A percentile compares a stretch with the other conserved stretches of the same genome.
Evolutionary conservation across 2,329 filamentous ascomycete species (phyloP).

Genomic region (Orbilia ellipsospora): DNA sequence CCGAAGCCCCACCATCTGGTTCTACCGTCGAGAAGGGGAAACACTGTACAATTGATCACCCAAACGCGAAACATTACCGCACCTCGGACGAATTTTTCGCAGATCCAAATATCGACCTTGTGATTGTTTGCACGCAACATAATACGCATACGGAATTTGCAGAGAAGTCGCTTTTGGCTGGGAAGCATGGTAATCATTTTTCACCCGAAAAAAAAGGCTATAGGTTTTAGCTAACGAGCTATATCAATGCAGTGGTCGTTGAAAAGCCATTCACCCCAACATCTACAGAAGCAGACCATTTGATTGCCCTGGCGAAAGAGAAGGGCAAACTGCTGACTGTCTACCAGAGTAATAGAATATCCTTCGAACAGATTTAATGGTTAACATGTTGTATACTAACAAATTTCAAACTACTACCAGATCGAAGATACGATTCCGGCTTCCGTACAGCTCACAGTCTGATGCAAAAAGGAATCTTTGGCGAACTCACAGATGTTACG

Average conservation of each 20-base stretch:
- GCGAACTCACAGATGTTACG: slow-evolving; percentile 56
- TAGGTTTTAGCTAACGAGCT: neutral
- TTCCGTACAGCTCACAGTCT: slow-evolving; percentile 61
- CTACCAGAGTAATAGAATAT: slow-evolving; percentile 61
- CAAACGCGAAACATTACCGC: slow-evolving; percentile 62
- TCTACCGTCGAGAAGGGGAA: slow-evolving; percentile 53
- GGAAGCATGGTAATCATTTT: slow-evolving; percentile 60
- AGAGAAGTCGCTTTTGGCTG: slow-evolving; percentile 60
- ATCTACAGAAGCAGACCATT: slow-evolving; percentile 60
- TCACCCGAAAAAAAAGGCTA: neutral
- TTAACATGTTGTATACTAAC: too few relatives aligned
- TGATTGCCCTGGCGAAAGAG: slow-evolving; percentile 61
- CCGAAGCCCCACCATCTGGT: slow-evolving; percentile 58
- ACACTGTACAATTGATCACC: slow-evolving; percentile 66
- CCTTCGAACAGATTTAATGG: too few relatives aligned
- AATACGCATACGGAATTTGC: slow-evolving; percentile 61
- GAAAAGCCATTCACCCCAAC: slow-evolving; percentile 63
- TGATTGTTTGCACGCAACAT: slow-evolving; percentile 61
- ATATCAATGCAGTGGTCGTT: slow-evolving; percentile 59
- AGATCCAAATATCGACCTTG: slow-evolving; percentile 61
- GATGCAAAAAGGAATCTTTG: slow-evolving; percentile 46
- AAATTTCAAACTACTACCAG: slow-evolving; percentile 19
- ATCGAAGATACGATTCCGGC: slow-evolving; percentile 62
- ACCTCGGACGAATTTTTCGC: slow-evolving; percentile 61
- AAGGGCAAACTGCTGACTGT: slow-evolving; percentile 61